Evolutionary conservation across 2,329 filamentous ascomycete species (phyloP), one percentile per base, ranked within the genome.

Genomic region (Penicillium paneum): DNA sequence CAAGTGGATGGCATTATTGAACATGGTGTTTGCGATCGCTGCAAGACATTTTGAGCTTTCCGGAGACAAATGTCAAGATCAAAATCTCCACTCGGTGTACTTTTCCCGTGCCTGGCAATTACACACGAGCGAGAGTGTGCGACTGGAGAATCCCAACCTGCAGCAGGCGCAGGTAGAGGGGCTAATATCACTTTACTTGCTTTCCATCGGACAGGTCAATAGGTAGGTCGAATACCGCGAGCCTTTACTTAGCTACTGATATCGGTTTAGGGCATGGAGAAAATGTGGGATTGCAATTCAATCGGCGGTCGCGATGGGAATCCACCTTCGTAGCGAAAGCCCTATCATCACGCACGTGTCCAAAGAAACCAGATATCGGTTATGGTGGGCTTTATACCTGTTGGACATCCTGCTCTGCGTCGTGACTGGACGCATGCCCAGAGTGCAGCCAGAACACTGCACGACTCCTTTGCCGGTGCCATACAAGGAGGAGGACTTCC

Each of bases 151-250:
- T 47, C 72, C 74, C 3, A 75, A 77, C 56, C 61, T 77, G 36
- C 74, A 77, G 55, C 72, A 76, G 54, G 73, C 77, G 17, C 76
- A 78, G 58, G 67, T 77, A 7, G 68, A 75, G 40, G 73, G 72
- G 0, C 57, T 78, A 40, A 68, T 69, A 28, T 68, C 73, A 10
- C 74, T 76, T 28, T 77, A 76, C 54, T 62, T 78, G 8, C 51
- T 76, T 39, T 66, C 70, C 21, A 66, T 66, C 15, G 70, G 71
- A 13, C 75, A 78, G 55, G 64, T 74, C 21, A 78, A 78, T 49
- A 65, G 75, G 75, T 76, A 21, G 8, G 46, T 39, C 8, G 6
- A n/a, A 35, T 19, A 32, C 19, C 19, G 7, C 15, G 3, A 15
- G n/a, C n/a, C 8, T 29, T 44, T 38, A 29, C 15, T 8, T 49